Conservation (phyloP, 805 yeast species). For the Ogataea zsoltii region DNA sequence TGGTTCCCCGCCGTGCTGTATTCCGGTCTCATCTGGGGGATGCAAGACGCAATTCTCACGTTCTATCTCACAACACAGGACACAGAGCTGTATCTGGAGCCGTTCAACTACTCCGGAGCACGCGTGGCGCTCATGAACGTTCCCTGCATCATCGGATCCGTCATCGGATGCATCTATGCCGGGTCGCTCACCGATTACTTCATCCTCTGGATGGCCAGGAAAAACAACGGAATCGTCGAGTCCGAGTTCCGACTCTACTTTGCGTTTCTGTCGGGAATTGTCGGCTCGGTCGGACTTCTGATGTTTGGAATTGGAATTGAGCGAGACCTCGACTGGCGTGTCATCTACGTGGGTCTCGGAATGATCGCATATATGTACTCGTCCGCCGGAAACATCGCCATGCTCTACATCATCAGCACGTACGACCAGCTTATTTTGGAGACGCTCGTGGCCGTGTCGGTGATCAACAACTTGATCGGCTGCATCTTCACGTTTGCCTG, state of each 20-base stretch:
- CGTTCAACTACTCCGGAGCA: slow-evolving; percentile 61
- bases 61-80: slow-evolving; percentile 76
- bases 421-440: slow-evolving; percentile 68
- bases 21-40: slow-evolving; percentile 75
- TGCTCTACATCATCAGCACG: slow-evolving; percentile 65
- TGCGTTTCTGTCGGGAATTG: slow-evolving; percentile 54
- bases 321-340: slow-evolving; percentile 50
- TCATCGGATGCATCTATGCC: slow-evolving; percentile 65
- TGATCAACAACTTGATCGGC: slow-evolving; percentile 63
- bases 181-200: slow-evolving; percentile 64
- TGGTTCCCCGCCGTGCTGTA: slow-evolving; percentile 60
- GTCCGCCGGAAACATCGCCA: slow-evolving; percentile 65
- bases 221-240: slow-evolving; percentile 59
- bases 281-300: slow-evolving; percentile 60
- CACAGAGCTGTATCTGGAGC: slow-evolving; percentile 57
- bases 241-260: slow-evolving; percentile 65
- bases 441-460: slow-evolving; percentile 63
- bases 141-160: slow-evolving; percentile 67
- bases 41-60: slow-evolving; percentile 71
- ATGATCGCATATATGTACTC: slow-evolving; percentile 69
- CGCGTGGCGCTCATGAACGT: slow-evolving; percentile 77
- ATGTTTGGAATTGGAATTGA: slow-evolving; percentile 69
- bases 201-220: slow-evolving; percentile 63
- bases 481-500: slow-evolving; percentile 69
- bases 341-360: slow-evolving; percentile 59